These are phyloP conservation scores for Citrus maxima DNA, from an alignment of 345 rosid species.

Conservation along the genomic window DNA sequence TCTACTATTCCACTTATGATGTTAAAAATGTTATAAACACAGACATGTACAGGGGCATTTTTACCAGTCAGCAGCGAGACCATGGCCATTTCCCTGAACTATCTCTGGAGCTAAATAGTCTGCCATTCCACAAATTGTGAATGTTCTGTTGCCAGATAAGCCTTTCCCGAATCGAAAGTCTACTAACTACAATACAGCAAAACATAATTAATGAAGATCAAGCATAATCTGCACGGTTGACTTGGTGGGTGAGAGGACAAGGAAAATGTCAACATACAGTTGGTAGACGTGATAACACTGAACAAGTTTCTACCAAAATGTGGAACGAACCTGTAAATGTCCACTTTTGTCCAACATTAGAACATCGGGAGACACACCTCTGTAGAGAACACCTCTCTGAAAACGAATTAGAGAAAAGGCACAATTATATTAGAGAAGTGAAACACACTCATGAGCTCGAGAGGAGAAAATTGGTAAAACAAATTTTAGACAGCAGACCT, in stretches of 20 bases:
- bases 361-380: constrained; percentile 83
- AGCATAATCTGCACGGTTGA: neutral
- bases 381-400: constrained; percentile 74
- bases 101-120: constrained; percentile 90
- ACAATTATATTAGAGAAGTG: neutral
- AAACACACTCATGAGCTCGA: neutral
- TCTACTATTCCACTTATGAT: neutral
- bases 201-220: neutral
- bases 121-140: constrained; percentile 81
- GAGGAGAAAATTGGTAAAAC: constrained; percentile 8
- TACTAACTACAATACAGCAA: constrained; percentile 47
- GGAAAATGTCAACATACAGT: neutral
- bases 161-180: constrained; percentile 89
- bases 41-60: constrained; percentile 1
- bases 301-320: neutral
- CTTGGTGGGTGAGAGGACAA: constrained; percentile 2
- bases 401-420: constrained; percentile 23
- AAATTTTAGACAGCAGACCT: constrained; percentile 37
- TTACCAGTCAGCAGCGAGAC: constrained; percentile 88
- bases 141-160: constrained; percentile 64
- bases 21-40: neutral
- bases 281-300: neutral
- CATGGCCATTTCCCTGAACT: constrained; percentile 87
- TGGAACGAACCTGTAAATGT: constrained; percentile 55
- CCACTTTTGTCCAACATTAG: constrained; percentile 88